phyloP scores from a whole-genome alignment of 2,329 filamentous ascomycete species.

The Bipolaris cookei region DNA sequence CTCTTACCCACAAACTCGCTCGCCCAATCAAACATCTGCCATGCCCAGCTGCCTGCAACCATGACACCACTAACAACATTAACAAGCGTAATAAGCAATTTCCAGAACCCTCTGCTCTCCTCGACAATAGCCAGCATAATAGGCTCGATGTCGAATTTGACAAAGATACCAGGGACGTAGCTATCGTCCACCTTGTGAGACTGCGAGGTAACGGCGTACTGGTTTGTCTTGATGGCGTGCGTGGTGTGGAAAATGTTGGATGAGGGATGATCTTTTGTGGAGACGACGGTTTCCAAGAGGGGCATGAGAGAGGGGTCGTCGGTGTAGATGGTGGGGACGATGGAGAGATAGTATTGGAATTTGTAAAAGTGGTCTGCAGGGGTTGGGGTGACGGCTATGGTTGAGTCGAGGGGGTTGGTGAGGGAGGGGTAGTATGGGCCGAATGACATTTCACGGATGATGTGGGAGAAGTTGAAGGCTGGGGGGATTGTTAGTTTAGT shows the following conservation, averaged over 20 bases:
- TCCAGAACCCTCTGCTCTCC: constrained; percentile 74
- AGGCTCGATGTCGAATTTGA: constrained; percentile 99
- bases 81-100: constrained; percentile 79
- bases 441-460: constrained; percentile 94
- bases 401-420: constrained; percentile 91
- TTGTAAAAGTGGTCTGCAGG: constrained; percentile 85
- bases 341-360: constrained; percentile 95
- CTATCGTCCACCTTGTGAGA: constrained; percentile 71
- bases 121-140: constrained; percentile 87
- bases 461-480: constrained; percentile 98
- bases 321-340: constrained; percentile 92
- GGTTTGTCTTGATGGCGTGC: constrained; percentile 85
- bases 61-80: constrained; percentile 91
- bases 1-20: constrained; percentile 55
- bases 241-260: constrained; percentile 44
- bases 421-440: constrained; percentile 95
- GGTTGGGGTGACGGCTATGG: constrained; percentile 81
- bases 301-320: constrained; percentile 57
- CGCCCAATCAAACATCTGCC: constrained; percentile 80
- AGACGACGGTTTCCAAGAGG: constrained; percentile 48
- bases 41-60: constrained; percentile 93
- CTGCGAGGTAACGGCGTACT: constrained; percentile 96
- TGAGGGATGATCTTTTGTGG: constrained; percentile 42
- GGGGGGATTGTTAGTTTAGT: constrained; percentile 16
- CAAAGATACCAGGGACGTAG: constrained; percentile 85